These are phyloP conservation scores for sunflower (Helianthus annuus) DNA, from an alignment of 129 eudicot genomes.

Conservation along the genomic window DNA sequence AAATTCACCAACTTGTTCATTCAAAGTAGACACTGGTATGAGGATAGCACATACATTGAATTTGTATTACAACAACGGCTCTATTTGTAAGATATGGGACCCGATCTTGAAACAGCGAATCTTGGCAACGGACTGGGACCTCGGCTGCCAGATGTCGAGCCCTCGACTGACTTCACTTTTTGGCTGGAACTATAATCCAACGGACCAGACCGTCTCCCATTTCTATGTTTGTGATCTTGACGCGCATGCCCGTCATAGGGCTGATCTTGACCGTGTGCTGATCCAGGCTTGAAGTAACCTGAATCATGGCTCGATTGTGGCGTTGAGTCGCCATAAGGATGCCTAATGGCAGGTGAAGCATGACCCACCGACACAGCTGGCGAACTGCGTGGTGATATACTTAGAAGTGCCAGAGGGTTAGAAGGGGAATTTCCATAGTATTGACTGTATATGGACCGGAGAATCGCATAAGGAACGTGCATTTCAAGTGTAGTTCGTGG, in stretches of 20 bases:
- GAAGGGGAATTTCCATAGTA: slow-evolving; percentile 72
- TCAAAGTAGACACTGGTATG: slow-evolving; percentile 7
- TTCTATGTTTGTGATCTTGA: slow-evolving; percentile 50
- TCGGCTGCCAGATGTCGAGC: slow-evolving; percentile 80
- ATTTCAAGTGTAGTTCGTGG: slow-evolving; percentile 79
- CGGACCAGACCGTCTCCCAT: slow-evolving; percentile 83
- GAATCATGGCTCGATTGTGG: slow-evolving; percentile 68
- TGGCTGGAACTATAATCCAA: slow-evolving; percentile 70
- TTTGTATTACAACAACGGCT: slow-evolving; percentile 15
- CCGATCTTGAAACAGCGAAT: slow-evolving; percentile 94
- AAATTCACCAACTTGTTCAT: slow-evolving; percentile 23
- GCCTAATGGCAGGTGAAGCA: slow-evolving; percentile 74
- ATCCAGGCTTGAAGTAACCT: slow-evolving; percentile 64
- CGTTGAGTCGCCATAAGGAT: slow-evolving; percentile 61
- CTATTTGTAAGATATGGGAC: slow-evolving; percentile 85
- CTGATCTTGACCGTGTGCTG: slow-evolving; percentile 69
- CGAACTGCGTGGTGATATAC: slow-evolving; percentile 76
- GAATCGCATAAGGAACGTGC: slow-evolving; percentile 76
- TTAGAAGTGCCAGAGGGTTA: slow-evolving; percentile 57
- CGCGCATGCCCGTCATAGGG: slow-evolving; percentile 46
- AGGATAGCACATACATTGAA: slow-evolving; percentile 18
- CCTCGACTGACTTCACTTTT: slow-evolving; percentile 62
- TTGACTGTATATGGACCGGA: slow-evolving; percentile 90
- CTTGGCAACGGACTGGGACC: slow-evolving; percentile 98
- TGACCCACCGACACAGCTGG: slow-evolving; percentile 81